phyloP scores from a whole-genome alignment of 208 protist species.

The Trypanosoma congolense region DNA sequence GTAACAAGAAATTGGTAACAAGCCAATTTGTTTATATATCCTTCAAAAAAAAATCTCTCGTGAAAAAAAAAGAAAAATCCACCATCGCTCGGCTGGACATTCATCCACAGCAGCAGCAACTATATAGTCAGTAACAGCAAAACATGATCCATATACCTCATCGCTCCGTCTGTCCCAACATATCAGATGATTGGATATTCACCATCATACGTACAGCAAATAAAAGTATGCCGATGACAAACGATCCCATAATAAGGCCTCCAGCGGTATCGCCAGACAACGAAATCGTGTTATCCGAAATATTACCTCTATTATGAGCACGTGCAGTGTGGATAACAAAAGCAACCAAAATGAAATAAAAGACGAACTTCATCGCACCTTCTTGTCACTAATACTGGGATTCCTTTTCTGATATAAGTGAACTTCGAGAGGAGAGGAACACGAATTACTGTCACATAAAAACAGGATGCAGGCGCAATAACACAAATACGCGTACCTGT shows the following conservation, averaged over 20 bases:
- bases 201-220: slow-evolving; percentile 74
- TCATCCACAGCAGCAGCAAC: not conserved
- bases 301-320: slow-evolving; percentile 7
- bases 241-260: slow-evolving; percentile 55
- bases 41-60: too few relatives aligned
- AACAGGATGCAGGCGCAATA: too few relatives aligned
- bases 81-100: too few relatives aligned
- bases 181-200: slow-evolving; percentile 70
- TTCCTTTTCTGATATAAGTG: too few relatives aligned
- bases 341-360: slow-evolving; percentile 14
- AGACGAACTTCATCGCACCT: not conserved
- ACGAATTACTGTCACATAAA: too few relatives aligned
- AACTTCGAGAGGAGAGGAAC: too few relatives aligned
- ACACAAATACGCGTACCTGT: too few relatives aligned
- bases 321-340: slow-evolving; percentile 16
- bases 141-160: slow-evolving; percentile 2
- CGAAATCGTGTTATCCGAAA: slow-evolving; percentile 33
- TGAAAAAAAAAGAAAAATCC: too few relatives aligned
- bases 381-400: too few relatives aligned
- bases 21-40: too few relatives aligned
- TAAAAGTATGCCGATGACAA: slow-evolving; percentile 49
- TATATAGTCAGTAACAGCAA: not conserved
- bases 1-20: too few relatives aligned
- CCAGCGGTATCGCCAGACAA: slow-evolving; percentile 60
- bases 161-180: slow-evolving; percentile 18